Conservation (phyloP, 2,329 filamentous ascomycete genomes). For the Corynespora cassiicola region DNA sequence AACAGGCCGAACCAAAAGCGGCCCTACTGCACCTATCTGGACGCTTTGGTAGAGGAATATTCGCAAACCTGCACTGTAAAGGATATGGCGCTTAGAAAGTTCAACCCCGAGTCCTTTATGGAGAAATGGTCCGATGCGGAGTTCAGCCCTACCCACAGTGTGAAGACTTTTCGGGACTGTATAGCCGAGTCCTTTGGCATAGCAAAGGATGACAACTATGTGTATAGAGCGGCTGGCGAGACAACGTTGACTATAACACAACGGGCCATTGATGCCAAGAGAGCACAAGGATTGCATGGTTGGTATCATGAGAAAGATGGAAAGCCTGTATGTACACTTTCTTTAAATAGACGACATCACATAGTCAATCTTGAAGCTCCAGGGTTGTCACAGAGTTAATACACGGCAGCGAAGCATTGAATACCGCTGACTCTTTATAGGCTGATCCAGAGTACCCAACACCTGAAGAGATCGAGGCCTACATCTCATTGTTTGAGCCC, state of each 20-base stretch:
- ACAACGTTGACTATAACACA: slow-evolving; percentile 60
- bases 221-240: slow-evolving; percentile 58
- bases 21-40: too few species aligned
- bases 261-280: slow-evolving; percentile 55
- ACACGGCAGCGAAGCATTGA: too few species aligned
- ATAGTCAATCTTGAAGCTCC: slow-evolving; percentile 1
- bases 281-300: slow-evolving; percentile 54
- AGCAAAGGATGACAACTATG: slow-evolving; percentile 53
- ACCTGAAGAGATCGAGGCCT: slow-evolving; percentile 66
- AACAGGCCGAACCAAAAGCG: too few species aligned
- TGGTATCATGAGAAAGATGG: slow-evolving; percentile 58
- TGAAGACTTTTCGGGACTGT: slow-evolving; percentile 49
- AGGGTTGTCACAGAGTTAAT: slow-evolving; percentile 1
- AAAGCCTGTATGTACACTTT: slow-evolving; percentile 31
- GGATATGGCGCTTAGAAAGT: slow-evolving; percentile 38
- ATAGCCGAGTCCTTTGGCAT: slow-evolving; percentile 58
- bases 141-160: slow-evolving; percentile 28
- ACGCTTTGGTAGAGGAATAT: too few species aligned
- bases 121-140: slow-evolving; percentile 49
- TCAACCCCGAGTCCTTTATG: slow-evolving; percentile 56
- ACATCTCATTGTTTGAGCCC: slow-evolving; percentile 70
- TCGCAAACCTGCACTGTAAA: slow-evolving; percentile 1
- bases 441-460: slow-evolving; percentile 26
- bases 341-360: too few species aligned
- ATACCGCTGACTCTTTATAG: slow-evolving; percentile 11